Base-by-base conservation (phyloP, 2,329 filamentous ascomycete species). In the Phialemoniopsis sp. region DNA sequence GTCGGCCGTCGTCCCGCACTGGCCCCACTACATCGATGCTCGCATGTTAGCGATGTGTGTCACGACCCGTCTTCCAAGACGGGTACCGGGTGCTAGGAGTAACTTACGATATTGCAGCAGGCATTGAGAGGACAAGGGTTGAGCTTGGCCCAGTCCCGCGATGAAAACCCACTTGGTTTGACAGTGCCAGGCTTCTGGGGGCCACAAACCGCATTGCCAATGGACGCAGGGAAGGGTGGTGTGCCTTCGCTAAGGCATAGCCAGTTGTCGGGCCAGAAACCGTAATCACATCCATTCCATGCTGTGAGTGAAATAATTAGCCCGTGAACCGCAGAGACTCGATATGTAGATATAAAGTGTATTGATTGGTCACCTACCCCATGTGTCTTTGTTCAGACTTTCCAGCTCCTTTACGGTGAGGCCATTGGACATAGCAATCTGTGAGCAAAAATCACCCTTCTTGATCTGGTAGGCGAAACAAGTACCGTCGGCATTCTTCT, bases 1-100 rank as follows among this genome's bases (percentile, higher is more conserved):
- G 13, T 67, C 67, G 2, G 46, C 45, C 0, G 64, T 67, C 2
- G 58, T 58, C 5, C 70, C 70, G 17, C 71, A 75, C 35, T 67
- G 57, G 1, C 70, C 71, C 55, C 64, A 68, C 4, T n/a, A n/a
- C n/a, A n/a, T n/a, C n/a, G n/a, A n/a, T n/a, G n/a, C n/a, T n/a
- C n/a, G n/a, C n/a, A n/a, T 5, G 31, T 32, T 16, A 32, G 31
- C 31, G 12, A 16, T 8, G 9, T 32, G 14, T 15, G 17, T 8
- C 5, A 12, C 15, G 31, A 15, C 15, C 12, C 9, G n/a, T 8
- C 4, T 10, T 4, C 3, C 10, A 9, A 32, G 13, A 32, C 8
- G 31, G 14, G 8, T 9, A 5, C 3, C 15, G 31, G 7, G 4
- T 8, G 15, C n/a, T 14, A 9, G 12, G 31, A 16, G 4, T 32